Conservation (phyloP, 208 protist genomes). For the Leishmania gerbilli region DNA sequence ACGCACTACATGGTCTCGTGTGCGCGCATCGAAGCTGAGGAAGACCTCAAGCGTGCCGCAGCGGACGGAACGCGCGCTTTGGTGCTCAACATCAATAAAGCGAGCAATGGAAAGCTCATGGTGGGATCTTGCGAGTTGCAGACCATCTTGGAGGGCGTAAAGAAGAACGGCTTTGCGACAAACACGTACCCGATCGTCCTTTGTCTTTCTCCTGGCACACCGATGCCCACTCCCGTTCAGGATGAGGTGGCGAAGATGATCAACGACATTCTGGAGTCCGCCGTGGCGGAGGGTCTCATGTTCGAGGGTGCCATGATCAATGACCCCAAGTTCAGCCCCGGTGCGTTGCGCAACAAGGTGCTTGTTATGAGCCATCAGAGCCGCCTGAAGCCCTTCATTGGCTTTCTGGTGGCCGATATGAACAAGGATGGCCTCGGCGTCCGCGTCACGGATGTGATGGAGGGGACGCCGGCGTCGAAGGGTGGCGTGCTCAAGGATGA, state of each 20-base stretch:
- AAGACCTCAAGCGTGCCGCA: constrained; percentile 62
- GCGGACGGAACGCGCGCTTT: constrained; percentile 40
- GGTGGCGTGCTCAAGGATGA: constrained; percentile 81
- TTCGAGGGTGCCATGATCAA: constrained; percentile 87
- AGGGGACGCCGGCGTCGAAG: constrained; percentile 82
- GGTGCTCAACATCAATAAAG: constrained; percentile 63
- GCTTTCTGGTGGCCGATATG: constrained; percentile 88
- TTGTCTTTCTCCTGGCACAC: constrained; percentile 55
- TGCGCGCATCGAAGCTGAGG: constrained; percentile 62
- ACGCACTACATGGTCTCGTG: constrained; percentile 78
- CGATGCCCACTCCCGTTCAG: constrained; percentile 51
- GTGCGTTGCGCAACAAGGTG: constrained; percentile 80
- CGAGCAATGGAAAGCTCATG: constrained; percentile 48
- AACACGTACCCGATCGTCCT: constrained; percentile 87
- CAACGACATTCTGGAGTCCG: constrained; percentile 45
- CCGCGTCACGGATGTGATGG: constrained; percentile 83
- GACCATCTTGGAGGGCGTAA: constrained; percentile 64
- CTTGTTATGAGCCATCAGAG: constrained; percentile 78
- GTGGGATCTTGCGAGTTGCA: constrained; percentile 63
- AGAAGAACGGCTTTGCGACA: constrained; percentile 68
- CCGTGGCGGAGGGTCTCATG: constrained; percentile 86
- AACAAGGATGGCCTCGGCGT: constrained; percentile 88
- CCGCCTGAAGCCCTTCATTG: constrained; percentile 83
- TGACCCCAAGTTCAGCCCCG: constrained; percentile 90
- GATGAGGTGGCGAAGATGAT: constrained; percentile 66